These are phyloP conservation scores for Pluteus cervinus DNA, from an alignment of 768 basidiomycete genomes.

Conservation along the genomic window DNA sequence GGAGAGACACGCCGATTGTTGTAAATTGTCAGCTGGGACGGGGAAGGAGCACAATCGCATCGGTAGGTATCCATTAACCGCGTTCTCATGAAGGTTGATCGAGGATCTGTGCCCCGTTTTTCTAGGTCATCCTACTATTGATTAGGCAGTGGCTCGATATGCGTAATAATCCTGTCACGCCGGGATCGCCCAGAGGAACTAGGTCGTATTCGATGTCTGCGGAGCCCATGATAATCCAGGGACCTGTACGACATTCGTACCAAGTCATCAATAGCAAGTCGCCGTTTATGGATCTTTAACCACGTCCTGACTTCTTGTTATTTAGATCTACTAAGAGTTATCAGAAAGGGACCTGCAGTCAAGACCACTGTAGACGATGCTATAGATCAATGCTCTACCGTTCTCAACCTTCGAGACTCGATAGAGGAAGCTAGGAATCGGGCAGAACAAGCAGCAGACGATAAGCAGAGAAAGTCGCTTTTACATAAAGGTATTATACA, in stretches of 20 bases:
- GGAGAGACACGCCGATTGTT: constrained; percentile 73
- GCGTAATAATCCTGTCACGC: constrained; percentile 29
- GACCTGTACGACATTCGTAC: constrained; percentile 60
- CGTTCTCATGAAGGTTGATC: too few relatives aligned
- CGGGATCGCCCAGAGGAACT: constrained; percentile 26
- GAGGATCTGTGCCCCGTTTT: neutral
- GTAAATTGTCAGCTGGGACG: constrained; percentile 95
- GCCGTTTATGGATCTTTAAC: constrained; percentile 2
- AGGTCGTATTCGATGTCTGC: constrained; percentile 38
- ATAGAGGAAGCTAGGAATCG: constrained; percentile 78
- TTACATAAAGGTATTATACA: constrained; percentile 78
- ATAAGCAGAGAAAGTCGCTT: constrained; percentile 56
- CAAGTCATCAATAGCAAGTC: constrained; percentile 78
- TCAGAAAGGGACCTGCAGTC: constrained; percentile 80
- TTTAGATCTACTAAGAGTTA: constrained; percentile 75
- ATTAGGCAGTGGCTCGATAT: constrained; percentile 78
- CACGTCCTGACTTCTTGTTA: constrained; percentile 4
- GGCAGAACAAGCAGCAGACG: constrained; percentile 75
- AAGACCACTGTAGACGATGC: constrained; percentile 84
- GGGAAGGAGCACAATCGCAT: constrained; percentile 87
- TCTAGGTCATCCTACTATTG: constrained; percentile 71
- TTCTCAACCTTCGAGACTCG: constrained; percentile 80
- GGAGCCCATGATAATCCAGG: constrained; percentile 27
- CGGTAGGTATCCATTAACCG: constrained; percentile 39
- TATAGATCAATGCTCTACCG: constrained; percentile 78